Evolutionary conservation across 75 land plant genomes (phyloP).

Genomic region (Selaginella tamariscina): DNA sequence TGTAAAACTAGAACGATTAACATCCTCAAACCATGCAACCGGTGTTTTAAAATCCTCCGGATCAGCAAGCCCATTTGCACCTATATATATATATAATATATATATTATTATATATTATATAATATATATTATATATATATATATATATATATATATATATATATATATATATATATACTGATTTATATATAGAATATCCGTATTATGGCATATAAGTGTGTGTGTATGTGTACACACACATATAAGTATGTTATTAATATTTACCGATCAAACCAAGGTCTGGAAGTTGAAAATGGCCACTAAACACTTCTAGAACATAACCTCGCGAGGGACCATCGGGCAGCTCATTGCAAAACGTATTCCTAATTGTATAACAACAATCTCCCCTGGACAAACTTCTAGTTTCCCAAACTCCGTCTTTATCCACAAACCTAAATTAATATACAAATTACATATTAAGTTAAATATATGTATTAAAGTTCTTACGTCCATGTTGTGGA

Average conservation of each 20-base stretch:
- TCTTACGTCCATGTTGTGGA: conserved; percentile 94
- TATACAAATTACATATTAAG: not conserved
- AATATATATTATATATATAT: no score
- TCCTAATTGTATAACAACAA: conserved; percentile 80
- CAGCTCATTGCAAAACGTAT: conserved; percentile 69
- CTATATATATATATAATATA: conserved; percentile 25
- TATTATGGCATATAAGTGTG: no score
- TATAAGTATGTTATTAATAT: no score
- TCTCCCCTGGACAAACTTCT: conserved; percentile 79
- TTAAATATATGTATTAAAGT: not conserved
- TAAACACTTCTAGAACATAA: conserved; percentile 90
- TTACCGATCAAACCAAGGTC: conserved; percentile 96
- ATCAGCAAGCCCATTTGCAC: conserved; percentile 95
- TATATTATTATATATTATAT: no score
- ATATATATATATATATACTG: no score
- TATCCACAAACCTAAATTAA: conserved; percentile 55
- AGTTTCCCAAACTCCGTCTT: conserved; percentile 86
- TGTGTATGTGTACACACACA: no score
- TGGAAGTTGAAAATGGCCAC: conserved; percentile 88
- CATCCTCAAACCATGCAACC: conserved; percentile 72
- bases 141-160: no score
- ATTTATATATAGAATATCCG: no score
- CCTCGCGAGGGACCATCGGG: conserved; percentile 99
- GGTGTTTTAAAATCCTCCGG: conserved; percentile 74
- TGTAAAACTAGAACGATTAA: conserved; percentile 32